Percentiles rank a stretch among this genome's conserved stretches.
Conservation (phyloP, 148 eudicot species). For the Spergularia bocconei region DNA sequence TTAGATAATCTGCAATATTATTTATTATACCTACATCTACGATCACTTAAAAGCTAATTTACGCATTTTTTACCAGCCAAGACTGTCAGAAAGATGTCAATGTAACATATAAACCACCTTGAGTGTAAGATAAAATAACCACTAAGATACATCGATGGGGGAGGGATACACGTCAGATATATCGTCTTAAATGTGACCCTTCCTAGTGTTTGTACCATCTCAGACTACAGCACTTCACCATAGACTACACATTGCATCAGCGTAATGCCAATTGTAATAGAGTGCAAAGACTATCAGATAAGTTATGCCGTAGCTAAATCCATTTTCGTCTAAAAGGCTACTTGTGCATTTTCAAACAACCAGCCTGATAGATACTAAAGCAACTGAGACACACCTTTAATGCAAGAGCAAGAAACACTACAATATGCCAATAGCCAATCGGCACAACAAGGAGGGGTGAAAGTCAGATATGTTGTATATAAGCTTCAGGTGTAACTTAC, state of each 20-base stretch:
- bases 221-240: conserved; percentile 99
- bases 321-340: too few species aligned
- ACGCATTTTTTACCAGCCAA: neutral
- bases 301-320: too few species aligned
- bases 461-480: neutral
- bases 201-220: conserved; percentile 58
- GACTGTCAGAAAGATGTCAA: neutral
- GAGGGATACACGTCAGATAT: neutral
- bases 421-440: neutral
- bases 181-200: neutral
- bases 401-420: neutral
- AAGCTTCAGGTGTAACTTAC: conserved; percentile 37
- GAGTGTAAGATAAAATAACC: neutral
- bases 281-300: too few species aligned
- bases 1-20: neutral
- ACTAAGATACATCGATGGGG: neutral
- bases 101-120: neutral
- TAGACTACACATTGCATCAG: conserved; percentile 99
- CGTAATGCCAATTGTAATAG: conserved; percentile 48
- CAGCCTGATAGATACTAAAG: too few species aligned
- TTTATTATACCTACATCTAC: neutral
- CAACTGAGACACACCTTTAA: neutral
- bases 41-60: conserved; percentile 1
- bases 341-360: too few species aligned
- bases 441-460: neutral